A percentile compares a stretch with the other conserved stretches of the same genome.
These are phyloP conservation scores for Alternaria sp. DNA, from an alignment of 2,329 filamentous ascomycete species.

Conservation along the genomic window DNA sequence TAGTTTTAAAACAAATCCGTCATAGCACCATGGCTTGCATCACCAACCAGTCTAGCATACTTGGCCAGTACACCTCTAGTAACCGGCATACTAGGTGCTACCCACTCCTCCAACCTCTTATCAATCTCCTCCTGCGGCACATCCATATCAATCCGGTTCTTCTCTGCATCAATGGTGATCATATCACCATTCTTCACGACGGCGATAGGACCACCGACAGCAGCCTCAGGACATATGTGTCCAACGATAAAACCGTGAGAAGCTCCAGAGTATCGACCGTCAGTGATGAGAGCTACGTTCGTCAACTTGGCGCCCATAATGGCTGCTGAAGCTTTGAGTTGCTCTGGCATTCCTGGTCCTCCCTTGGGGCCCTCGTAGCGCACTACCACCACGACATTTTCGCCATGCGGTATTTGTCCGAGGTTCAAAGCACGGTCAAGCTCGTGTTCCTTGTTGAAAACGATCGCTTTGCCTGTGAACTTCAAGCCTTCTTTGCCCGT, in stretches of 20 bases:
- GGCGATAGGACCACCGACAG: conserved; percentile 86
- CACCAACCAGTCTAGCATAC: conserved; percentile 86
- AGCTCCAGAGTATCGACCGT: conserved; percentile 88
- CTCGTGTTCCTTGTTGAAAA: conserved; percentile 86
- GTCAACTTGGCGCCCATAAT: conserved; percentile 91
- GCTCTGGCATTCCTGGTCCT: conserved; percentile 95
- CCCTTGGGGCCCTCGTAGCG: conserved; percentile 94
- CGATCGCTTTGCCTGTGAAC: conserved; percentile 82
- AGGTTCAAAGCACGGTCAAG: conserved; percentile 78
- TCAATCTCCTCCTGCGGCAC: conserved; percentile 76
- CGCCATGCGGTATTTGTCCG: conserved; percentile 74
- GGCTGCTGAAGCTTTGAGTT: conserved; percentile 85
- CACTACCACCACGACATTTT: conserved; percentile 89
- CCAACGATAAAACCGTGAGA: conserved; percentile 94
- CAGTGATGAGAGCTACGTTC: conserved; percentile 90
- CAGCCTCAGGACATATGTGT: conserved; percentile 90
- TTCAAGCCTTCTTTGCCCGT: conserved; percentile 90
- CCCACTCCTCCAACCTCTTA: conserved; percentile 72
- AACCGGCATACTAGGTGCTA: conserved; percentile 73
- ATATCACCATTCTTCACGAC: conserved; percentile 81
- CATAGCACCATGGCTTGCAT: conserved; percentile 90
- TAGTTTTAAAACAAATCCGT: conserved; percentile 73
- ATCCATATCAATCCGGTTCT: conserved; percentile 76
- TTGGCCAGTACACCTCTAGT: conserved; percentile 88
- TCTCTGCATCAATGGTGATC: conserved; percentile 86